These are phyloP conservation scores for Aphanocladium album DNA, from an alignment of 2,329 filamentous ascomycete genomes.

Conservation along the genomic window DNA sequence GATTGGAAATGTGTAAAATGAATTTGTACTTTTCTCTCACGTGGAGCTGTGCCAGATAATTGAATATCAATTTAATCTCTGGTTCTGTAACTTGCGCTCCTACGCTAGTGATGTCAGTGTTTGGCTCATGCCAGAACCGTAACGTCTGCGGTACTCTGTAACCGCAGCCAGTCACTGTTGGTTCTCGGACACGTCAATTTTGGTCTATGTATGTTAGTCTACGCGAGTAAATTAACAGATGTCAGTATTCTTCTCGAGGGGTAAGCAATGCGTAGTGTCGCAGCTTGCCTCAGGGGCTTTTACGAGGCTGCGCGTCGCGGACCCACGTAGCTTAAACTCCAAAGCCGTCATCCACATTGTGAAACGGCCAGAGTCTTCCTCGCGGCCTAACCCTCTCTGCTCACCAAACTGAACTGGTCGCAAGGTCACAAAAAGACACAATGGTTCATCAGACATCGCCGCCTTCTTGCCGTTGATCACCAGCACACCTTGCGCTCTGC, in stretches of 20 bases:
- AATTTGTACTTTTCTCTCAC: slow-evolving; percentile 9
- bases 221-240: not conserved
- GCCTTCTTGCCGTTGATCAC: not conserved
- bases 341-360: slow-evolving; percentile 4
- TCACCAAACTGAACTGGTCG: not conserved
- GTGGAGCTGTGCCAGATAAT: not conserved
- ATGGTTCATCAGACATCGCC: not conserved
- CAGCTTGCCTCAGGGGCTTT: slow-evolving; percentile 2
- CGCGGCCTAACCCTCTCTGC: not conserved
- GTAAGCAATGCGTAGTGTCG: not conserved
- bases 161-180: not conserved
- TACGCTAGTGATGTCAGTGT: not conserved
- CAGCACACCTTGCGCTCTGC: not conserved
- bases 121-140: not conserved
- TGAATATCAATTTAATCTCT: not conserved
- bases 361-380: not conserved
- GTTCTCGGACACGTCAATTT: not conserved
- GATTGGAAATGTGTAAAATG: slow-evolving; percentile 13
- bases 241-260: not conserved
- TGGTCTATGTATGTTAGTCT: not conserved
- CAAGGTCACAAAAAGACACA: not conserved
- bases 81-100: not conserved
- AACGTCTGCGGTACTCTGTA: not conserved
- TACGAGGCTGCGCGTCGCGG: not conserved
- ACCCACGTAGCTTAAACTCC: slow-evolving; percentile 5